Percentiles rank a stretch among this genome's conserved stretches.
Evolutionary conservation across 2,329 filamentous ascomycete species (phyloP).

Genomic region (Phaeosphaeriaceae sp.): DNA sequence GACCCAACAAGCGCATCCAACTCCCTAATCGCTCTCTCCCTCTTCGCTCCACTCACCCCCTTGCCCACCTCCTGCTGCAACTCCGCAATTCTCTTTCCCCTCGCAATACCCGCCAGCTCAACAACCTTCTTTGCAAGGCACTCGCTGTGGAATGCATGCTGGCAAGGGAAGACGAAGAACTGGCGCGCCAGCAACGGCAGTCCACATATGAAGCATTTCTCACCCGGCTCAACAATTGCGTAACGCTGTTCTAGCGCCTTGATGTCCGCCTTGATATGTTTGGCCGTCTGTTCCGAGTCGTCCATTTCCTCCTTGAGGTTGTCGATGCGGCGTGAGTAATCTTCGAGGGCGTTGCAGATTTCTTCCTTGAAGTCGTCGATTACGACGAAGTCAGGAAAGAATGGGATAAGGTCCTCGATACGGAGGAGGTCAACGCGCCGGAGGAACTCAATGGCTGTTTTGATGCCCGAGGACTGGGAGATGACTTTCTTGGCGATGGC

Average conservation of each 20-base stretch:
- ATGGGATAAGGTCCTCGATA: slow-evolving; percentile 96
- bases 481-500: slow-evolving; percentile 95
- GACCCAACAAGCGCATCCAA: slow-evolving; percentile 90
- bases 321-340: slow-evolving; percentile 92
- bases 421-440: slow-evolving; percentile 88
- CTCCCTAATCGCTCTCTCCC: slow-evolving; percentile 85
- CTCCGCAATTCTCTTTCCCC: slow-evolving; percentile 81
- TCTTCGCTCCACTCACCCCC: slow-evolving; percentile 72
- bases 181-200: slow-evolving; percentile 86
- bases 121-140: slow-evolving; percentile 87
- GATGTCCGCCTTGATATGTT: slow-evolving; percentile 91
- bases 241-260: slow-evolving; percentile 85
- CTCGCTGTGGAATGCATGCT: slow-evolving; percentile 97
- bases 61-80: slow-evolving; percentile 83
- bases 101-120: slow-evolving; percentile 77
- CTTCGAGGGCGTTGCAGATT: slow-evolving; percentile 91
- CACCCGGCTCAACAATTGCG: slow-evolving; percentile 94
- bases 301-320: slow-evolving; percentile 93
- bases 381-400: slow-evolving; percentile 98
- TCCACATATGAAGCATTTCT: slow-evolving; percentile 89
- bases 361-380: slow-evolving; percentile 99
- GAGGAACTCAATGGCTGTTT: slow-evolving; percentile 84
- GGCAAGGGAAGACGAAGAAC: slow-evolving; percentile 98
- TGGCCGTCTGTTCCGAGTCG: slow-evolving; percentile 84
- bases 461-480: slow-evolving; percentile 83